Base-by-base conservation (phyloP, 2,329 filamentous ascomycete species). In the Arthroderma sp. region DNA sequence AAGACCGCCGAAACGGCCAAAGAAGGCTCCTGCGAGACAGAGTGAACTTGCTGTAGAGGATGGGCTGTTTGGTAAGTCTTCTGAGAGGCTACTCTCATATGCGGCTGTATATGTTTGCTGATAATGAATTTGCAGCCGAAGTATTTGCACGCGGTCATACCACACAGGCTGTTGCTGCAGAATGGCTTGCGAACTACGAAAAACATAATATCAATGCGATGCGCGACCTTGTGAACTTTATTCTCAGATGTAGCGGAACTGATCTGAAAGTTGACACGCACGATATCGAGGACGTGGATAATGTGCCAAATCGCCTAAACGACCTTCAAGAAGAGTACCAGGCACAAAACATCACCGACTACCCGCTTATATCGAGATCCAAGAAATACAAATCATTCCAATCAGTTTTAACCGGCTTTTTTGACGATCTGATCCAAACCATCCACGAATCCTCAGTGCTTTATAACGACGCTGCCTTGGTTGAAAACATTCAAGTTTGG, bases 401-500 rank as follows among this genome's bases (percentile, higher is more conserved):
- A 51, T 74, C 82, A 34, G 73, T 82, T 39, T 71, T 98, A 10
- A 73, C 83, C 42, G 77, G 77, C 49, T 95, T 96, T 65, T 87
- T 94, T 61, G 69, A 77, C 49, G 74, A 82, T 0, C 69, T 96
- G 22, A 75, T 95, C 52, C 75, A 77, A 52, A 77, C 86, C 4
- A 73, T 94, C 42, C 86, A 93, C 56, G 80, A 86, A 53, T 83
- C 83, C n/a, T 83, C 83, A 27, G 67, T 85, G 15, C 68, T 98
- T 42, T 94, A 94, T 66, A 78, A 75, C 38, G 83, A 93, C 50
- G 65, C 68, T 32, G 75, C 81, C 29, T 70, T 98, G 42, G 78
- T 94, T 57, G 87, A 95, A 60, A 94, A 94, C 58, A 75, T 96
- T 40, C 80, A 87, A 54, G 74, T 85, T 47, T 98, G 91, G 91